Evolutionary conservation across 108 stramenopile genomes (phyloP), one percentile per base, ranked within the genome.

Genomic region (Cyclotella choctawhatcheeana): DNA sequence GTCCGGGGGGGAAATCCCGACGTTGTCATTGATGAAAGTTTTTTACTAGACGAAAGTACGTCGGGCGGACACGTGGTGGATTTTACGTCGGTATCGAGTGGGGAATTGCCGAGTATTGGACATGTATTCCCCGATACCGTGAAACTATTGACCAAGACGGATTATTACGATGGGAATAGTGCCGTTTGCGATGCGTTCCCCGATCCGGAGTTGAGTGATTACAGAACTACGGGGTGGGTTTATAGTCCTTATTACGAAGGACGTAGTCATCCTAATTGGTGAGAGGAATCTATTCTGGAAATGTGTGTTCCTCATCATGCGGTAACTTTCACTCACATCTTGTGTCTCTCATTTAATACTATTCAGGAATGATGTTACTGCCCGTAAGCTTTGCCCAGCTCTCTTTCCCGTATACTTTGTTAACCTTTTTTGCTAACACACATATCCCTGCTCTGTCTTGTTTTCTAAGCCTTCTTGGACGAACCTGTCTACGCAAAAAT

Each of bases 1-100:
- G 69, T 69, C 56, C 32, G 25, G 44, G 69, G 69, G 35, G 69
- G 69, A 2, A 69, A 69, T 58, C 69, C 69, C 20, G 43, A 43
- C 1, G 69, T 69, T n/a, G 17, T 22, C 12, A 58, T 69, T 20
- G 69, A 69, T 29, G 22, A 13, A 22, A 29, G 5, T 2, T 69
- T 56, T 47, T 26, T 64, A 29, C 17, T 18, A 16, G 44, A 45
- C n/a, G 63, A 64, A 27, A 45, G 18, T 24, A 37, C 44, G 2
- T 12, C 45, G 0, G 63, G 63, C 0, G 44, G 44, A 47, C 44
- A 64, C 29, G 5, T 47, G 4, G 44, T 64, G 12, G 63, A 64
- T n/a, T 47, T 64, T 45, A 8, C 65, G 2, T 33, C 34, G 0
- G 31, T 35, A 31, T 35, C 65, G 30, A 24, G 20, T 20, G 37